These are phyloP conservation scores for Crassisporium funariophilum DNA, from an alignment of 768 basidiomycete species.

Conservation along the genomic window DNA sequence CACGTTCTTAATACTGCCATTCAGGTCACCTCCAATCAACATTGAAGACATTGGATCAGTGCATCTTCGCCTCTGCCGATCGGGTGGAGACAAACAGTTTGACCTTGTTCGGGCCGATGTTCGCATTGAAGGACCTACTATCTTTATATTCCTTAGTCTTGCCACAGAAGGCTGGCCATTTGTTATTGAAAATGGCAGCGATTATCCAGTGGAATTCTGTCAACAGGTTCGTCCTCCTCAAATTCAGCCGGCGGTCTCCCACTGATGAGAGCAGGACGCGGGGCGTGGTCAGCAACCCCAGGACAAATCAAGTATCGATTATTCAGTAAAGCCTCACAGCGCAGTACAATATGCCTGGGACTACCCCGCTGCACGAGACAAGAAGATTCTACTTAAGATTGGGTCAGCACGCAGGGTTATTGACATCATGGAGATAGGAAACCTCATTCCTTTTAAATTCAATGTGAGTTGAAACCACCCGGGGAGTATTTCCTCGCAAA, in stretches of 20 bases:
- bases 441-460: constrained; percentile 88
- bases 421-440: constrained; percentile 96
- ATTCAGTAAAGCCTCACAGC: constrained; percentile 59
- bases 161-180: constrained; percentile 87
- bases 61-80: constrained; percentile 65
- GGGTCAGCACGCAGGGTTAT: constrained; percentile 65
- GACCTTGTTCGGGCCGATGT: constrained; percentile 76
- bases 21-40: constrained; percentile 91
- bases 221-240: constrained; percentile 64
- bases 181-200: constrained; percentile 85
- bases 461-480: constrained; percentile 45
- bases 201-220: constrained; percentile 62
- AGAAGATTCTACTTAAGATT: constrained; percentile 69
- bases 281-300: constrained; percentile 40
- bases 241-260: neutral
- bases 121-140: constrained; percentile 81
- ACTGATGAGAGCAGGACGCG: constrained; percentile 38
- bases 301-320: constrained; percentile 44
- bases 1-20: neutral
- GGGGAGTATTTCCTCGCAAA: neutral
- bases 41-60: constrained; percentile 88
- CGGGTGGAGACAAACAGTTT: constrained; percentile 36
- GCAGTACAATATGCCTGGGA: constrained; percentile 89
- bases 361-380: constrained; percentile 79
- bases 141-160: constrained; percentile 76